Evolutionary conservation across 2,329 filamentous ascomycete genomes (phyloP), one percentile per base, ranked within the genome.

Genomic region (Hymenoscyphus occultus): DNA sequence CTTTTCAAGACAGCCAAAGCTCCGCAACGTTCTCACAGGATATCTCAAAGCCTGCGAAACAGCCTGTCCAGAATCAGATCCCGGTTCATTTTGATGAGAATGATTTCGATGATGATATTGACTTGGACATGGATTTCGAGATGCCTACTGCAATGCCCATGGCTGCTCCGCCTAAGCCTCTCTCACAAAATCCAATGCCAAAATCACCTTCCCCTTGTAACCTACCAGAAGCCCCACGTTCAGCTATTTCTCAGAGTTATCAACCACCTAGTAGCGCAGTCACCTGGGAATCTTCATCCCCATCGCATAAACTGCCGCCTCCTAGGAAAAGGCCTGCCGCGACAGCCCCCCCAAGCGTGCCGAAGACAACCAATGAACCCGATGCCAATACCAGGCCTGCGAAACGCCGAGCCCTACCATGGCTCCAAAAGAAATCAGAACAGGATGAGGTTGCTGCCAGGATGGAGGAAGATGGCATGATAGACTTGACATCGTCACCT

Each of bases 81-180:
- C 42, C 62, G 39, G 65, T 90, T 10, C 85, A 84, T 66, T 90
- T 93, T 68, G 85, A 87, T 66, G 90, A 93, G 68, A 88, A 94
- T 71, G 93, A 97, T 74, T 95, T 96, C 70, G 92, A 92, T 72
- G 91, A 94, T 22, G 85, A 92, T 63, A 80, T 96, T 31, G 90
- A 91, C 67, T 77, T 90, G 22, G 84, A 93, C 68, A 84, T 87
- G 61, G 83, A 90, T 16, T 73, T 70, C 59, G 66, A 71, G 14
- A 31, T 72, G 16, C 71, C 72, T 61, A 39, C 62, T 10, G 42
- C 48, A n/a, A 63, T 60, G 31, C 62, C 71, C 56, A 71, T 71
- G 67, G 58, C 69, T 59, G 67, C 71, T 13, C 70, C 71, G 19
- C 68, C 73, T 65, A 82, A 86, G 65, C 86, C 88, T 0, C 77